phyloP scores from a whole-genome alignment of 2,329 filamentous ascomycete species.

The Diaporthe ampelina region DNA sequence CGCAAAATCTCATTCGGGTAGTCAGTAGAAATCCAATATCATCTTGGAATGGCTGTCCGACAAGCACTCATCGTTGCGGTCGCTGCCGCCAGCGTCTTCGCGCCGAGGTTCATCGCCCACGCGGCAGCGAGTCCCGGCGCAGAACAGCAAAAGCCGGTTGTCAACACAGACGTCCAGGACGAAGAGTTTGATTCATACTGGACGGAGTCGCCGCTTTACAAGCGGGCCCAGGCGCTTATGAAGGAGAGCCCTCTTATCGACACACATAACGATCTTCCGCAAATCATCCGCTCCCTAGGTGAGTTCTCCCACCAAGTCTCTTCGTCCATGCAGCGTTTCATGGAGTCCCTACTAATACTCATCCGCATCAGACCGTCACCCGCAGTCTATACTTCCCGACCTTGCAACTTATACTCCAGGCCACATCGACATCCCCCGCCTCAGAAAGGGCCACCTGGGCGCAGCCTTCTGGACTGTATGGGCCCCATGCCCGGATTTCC shows the following conservation, averaged over 20 bases:
- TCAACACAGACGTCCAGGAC: background rate
- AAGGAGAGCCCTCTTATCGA: conserved; percentile 49
- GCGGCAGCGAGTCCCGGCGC: conserved; percentile 7
- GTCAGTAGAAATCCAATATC: background rate
- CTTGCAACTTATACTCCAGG: conserved; percentile 45
- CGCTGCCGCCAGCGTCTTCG: background rate
- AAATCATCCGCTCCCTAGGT: conserved; percentile 41
- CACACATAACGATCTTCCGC: conserved; percentile 53
- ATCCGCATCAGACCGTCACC: conserved; percentile 16
- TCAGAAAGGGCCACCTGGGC: conserved; percentile 44
- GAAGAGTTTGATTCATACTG: conserved; percentile 18
- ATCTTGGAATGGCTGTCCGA: background rate
- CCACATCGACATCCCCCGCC: conserved; percentile 50
- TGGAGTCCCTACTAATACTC: conserved; percentile 44
- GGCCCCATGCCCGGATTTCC: conserved; percentile 47
- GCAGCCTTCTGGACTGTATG: conserved; percentile 51
- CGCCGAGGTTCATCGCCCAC: background rate
- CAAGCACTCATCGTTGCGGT: background rate
- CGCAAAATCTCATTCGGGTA: too few relatives aligned
- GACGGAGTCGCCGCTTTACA: conserved; percentile 21
- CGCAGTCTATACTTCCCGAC: conserved; percentile 30
- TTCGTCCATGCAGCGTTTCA: conserved; percentile 40
- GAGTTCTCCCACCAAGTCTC: background rate
- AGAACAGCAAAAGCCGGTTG: conserved; percentile 29
- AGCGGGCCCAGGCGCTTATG: conserved; percentile 27